Evolutionary conservation across 768 basidiomycete genomes (phyloP).

Genomic region (Russula abietina): DNA sequence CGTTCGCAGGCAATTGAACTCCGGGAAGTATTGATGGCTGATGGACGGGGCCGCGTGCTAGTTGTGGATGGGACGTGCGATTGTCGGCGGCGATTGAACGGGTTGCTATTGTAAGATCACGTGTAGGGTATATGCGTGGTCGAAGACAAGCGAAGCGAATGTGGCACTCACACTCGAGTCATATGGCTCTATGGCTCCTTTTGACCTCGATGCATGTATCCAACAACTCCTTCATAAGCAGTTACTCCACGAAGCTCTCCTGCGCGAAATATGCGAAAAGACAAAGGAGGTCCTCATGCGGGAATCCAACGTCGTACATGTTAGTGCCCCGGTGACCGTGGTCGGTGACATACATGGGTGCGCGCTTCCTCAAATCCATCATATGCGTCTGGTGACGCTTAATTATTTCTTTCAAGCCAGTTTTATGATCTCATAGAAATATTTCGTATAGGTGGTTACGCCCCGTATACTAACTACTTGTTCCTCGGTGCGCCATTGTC

Average conservation of each 20-base stretch:
- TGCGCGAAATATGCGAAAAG: slow-evolving; percentile 99
- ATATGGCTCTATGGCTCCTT: slow-evolving; percentile 44
- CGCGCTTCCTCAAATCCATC: slow-evolving; percentile 32
- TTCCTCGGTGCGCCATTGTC: slow-evolving; percentile 71
- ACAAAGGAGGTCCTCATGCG: slow-evolving; percentile 99
- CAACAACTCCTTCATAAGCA: slow-evolving; percentile 86
- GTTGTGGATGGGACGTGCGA: not conserved
- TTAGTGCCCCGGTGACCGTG: slow-evolving; percentile 94
- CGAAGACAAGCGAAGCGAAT: not conserved
- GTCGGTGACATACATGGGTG: slow-evolving; percentile 99
- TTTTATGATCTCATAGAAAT: slow-evolving; percentile 99
- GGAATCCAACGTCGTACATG: slow-evolving; percentile 97
- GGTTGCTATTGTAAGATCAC: not conserved
- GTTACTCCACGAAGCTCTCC: slow-evolving; percentile 85
- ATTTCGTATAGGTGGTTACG: slow-evolving; percentile 96
- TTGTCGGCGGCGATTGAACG: not conserved
- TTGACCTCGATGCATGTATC: slow-evolving; percentile 97
- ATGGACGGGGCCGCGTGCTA: not conserved
- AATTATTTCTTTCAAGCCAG: slow-evolving; percentile 56
- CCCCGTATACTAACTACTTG: slow-evolving; percentile 95
- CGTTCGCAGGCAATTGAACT: not conserved
- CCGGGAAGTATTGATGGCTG: not conserved
- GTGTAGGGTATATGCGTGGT: not conserved
- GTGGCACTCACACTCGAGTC: slow-evolving; percentile 3
- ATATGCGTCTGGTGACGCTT: slow-evolving; percentile 33